Conservation (phyloP, 208 protist genomes). For the Leishmania major region DNA sequence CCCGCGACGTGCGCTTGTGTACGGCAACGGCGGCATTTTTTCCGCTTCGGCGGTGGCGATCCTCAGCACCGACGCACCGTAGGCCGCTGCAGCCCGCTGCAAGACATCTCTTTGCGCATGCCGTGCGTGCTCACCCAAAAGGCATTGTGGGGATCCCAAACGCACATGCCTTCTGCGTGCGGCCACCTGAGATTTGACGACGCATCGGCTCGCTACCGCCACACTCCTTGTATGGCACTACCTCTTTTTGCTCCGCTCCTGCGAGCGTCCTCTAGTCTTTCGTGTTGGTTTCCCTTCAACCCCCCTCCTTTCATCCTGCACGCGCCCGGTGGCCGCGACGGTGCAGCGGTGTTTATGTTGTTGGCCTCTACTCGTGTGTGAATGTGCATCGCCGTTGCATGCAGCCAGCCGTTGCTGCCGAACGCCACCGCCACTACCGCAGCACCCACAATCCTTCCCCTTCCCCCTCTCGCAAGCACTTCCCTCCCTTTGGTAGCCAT, state of each 20-base stretch:
- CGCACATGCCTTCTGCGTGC: neutral
- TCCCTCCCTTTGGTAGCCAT: neutral
- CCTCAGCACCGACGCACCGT: slow-evolving; percentile 50
- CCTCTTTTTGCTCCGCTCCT: neutral
- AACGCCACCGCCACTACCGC: neutral
- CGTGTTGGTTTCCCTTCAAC: neutral
- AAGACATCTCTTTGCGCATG: neutral
- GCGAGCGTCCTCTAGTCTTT: neutral
- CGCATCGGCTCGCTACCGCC: neutral
- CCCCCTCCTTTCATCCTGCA: neutral
- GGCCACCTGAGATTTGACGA: neutral
- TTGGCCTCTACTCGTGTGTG: neutral
- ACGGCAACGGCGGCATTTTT: slow-evolving; percentile 91
- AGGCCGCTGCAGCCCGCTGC: neutral
- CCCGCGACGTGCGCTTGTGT: slow-evolving; percentile 76
- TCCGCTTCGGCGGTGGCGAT: slow-evolving; percentile 78
- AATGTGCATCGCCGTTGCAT: neutral
- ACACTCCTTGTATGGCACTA: neutral
- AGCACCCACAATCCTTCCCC: neutral
- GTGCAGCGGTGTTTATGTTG: neutral
- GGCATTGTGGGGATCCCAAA: neutral
- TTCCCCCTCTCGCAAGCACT: neutral
- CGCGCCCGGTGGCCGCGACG: neutral
- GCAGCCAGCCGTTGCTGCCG: neutral
- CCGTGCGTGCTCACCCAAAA: neutral